phyloP scores from a whole-genome alignment of 2,329 filamentous ascomycete genomes.

The Penicillium sp. region DNA sequence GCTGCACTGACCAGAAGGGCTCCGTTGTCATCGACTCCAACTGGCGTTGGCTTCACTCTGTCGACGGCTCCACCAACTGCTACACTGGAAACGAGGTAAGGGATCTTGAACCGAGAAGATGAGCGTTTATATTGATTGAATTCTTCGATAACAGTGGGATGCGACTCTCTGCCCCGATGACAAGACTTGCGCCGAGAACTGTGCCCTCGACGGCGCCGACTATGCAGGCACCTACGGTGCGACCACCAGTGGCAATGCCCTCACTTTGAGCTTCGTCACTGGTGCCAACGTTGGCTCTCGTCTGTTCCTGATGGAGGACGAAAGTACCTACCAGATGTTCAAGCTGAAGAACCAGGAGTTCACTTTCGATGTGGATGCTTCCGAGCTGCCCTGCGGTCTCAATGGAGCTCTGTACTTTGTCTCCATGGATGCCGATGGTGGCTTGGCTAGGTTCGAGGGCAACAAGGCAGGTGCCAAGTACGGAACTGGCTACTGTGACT shows the following conservation, averaged over 20 bases:
- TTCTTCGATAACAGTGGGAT: constrained; percentile 33
- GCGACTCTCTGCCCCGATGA: constrained; percentile 42
- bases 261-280: constrained; percentile 45
- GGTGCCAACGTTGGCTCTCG: constrained; percentile 43
- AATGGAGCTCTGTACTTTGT: constrained; percentile 64
- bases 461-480: constrained; percentile 53
- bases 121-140: not conserved
- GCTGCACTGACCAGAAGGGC: constrained; percentile 46
- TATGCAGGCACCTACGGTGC: constrained; percentile 48
- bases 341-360: constrained; percentile 60
- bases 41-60: constrained; percentile 51
- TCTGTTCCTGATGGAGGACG: constrained; percentile 56
- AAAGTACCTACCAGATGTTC: constrained; percentile 57
- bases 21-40: constrained; percentile 51
- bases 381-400: constrained; percentile 58
- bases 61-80: constrained; percentile 47
- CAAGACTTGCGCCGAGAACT: constrained; percentile 47
- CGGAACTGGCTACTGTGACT: constrained; percentile 57
- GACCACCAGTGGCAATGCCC: constrained; percentile 41
- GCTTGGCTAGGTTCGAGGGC: constrained; percentile 41
- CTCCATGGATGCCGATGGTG: constrained; percentile 55
- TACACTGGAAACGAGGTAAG: constrained; percentile 44
- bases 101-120: not conserved
- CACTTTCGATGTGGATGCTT: constrained; percentile 64
- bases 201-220: constrained; percentile 50